Conservation (phyloP, 768 basidiomycete species). For the Auriscalpium microsporum region DNA sequence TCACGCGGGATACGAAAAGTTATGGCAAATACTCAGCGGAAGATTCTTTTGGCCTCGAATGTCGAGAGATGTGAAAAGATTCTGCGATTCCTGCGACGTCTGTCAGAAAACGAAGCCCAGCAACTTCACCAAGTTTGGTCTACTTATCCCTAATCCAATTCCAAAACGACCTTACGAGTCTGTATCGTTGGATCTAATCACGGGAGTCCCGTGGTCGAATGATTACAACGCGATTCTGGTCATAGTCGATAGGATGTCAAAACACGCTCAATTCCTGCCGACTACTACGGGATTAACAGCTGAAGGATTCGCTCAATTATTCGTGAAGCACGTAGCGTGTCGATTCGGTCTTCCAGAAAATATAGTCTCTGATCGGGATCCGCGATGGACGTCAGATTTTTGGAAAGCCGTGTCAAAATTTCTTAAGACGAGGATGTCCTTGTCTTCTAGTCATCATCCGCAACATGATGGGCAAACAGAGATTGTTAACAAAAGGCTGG, state of each 20-base stretch:
- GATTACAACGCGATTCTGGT: constrained; percentile 13
- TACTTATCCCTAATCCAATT: constrained; percentile 5
- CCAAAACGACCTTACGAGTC: constrained; percentile 10
- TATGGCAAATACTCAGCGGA: background rate
- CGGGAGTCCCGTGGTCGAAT: constrained; percentile 5
- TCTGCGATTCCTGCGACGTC: constrained; percentile 6
- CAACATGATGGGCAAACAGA: constrained; percentile 13
- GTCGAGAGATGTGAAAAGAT: constrained; percentile 2
- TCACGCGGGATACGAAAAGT: constrained; percentile 6
- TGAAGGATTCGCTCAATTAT: constrained; percentile 3
- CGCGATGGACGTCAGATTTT: constrained; percentile 1
- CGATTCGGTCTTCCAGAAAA: constrained; percentile 1
- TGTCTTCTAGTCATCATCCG: background rate
- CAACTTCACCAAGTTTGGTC: constrained; percentile 1
- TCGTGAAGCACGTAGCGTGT: constrained; percentile 3
- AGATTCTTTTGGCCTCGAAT: background rate
- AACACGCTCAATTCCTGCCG: constrained; percentile 24
- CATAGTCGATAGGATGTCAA: constrained; percentile 19
- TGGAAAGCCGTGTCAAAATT: background rate
- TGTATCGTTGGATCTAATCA: constrained; percentile 7
- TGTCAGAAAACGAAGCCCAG: constrained; percentile 10
- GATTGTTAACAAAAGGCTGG: constrained; percentile 12
- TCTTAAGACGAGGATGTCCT: constrained; percentile 2
- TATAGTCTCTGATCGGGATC: background rate
- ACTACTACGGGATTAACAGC: constrained; percentile 3